These are phyloP conservation scores for Hibiscus trionum DNA, from an alignment of 345 rosid genomes.

Conservation along the genomic window DNA sequence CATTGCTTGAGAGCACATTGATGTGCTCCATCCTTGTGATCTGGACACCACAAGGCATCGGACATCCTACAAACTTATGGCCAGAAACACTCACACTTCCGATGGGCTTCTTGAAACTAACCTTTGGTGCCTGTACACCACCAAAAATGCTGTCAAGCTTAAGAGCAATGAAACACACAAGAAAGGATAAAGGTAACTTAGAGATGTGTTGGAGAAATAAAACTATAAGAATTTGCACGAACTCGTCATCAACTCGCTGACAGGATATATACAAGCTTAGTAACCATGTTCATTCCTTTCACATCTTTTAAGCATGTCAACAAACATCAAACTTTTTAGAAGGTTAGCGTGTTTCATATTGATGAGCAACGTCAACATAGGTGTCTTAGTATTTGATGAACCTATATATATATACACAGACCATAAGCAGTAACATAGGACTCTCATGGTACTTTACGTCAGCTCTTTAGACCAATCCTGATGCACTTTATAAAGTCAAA, in stretches of 20 bases:
- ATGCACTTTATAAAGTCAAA: background rate
- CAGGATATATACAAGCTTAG: background rate
- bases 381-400: background rate
- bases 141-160: slow-evolving; percentile 11
- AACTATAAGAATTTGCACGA: background rate
- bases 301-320: background rate
- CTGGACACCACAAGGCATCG: slow-evolving; percentile 98
- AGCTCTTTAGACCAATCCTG: background rate
- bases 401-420: background rate
- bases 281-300: background rate
- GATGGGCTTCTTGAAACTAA: slow-evolving; percentile 78
- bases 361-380: too few species aligned
- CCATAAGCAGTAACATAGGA: background rate
- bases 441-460: background rate
- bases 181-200: background rate
- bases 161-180: background rate
- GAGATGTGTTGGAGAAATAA: background rate
- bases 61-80: slow-evolving; percentile 94
- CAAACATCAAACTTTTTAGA: background rate
- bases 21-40: slow-evolving; percentile 80
- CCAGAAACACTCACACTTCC: slow-evolving; percentile 95
- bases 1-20: slow-evolving; percentile 73
- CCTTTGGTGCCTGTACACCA: slow-evolving; percentile 72
- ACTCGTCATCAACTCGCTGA: background rate
- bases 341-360: background rate